These are phyloP conservation scores for Arbutus unedo DNA, from an alignment of 148 eudicot species.

Conservation along the genomic window DNA sequence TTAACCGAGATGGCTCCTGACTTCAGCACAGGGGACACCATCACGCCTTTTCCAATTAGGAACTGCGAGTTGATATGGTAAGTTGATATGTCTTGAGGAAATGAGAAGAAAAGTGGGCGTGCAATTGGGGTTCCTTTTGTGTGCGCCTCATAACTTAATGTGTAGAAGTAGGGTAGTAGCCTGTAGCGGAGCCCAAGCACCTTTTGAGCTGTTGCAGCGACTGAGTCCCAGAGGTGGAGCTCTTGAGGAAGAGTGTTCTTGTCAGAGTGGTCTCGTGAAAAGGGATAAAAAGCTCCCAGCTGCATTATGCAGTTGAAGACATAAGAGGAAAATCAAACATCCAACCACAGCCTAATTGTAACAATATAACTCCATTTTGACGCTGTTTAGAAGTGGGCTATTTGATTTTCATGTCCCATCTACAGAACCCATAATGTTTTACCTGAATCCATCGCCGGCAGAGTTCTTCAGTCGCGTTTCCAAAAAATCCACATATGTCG, in stretches of 20 bases:
- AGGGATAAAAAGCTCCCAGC: slow-evolving; percentile 92
- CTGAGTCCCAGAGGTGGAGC: slow-evolving; percentile 75
- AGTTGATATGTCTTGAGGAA: slow-evolving; percentile 50
- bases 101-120: slow-evolving; percentile 78
- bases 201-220: slow-evolving; percentile 60
- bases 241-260: slow-evolving; percentile 46
- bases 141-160: slow-evolving; percentile 65
- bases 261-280: slow-evolving; percentile 69
- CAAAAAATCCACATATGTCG: slow-evolving; percentile 76
- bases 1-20: slow-evolving; percentile 41
- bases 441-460: slow-evolving; percentile 88
- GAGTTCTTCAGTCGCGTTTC: slow-evolving; percentile 77
- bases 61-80: slow-evolving; percentile 65
- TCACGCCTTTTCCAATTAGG: slow-evolving; percentile 62
- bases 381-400: background rate
- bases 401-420: background rate
- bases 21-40: slow-evolving; percentile 71
- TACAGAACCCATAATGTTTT: background rate
- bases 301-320: slow-evolving; percentile 18
- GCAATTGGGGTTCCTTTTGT: slow-evolving; percentile 58
- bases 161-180: slow-evolving; percentile 73
- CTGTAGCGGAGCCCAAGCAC: slow-evolving; percentile 72
- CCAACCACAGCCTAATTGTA: background rate
- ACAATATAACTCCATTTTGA: background rate
- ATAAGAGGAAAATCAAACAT: background rate